Base-by-base conservation (phyloP, 2,329 filamentous ascomycete genomes). In the Diaporthe sp. region DNA sequence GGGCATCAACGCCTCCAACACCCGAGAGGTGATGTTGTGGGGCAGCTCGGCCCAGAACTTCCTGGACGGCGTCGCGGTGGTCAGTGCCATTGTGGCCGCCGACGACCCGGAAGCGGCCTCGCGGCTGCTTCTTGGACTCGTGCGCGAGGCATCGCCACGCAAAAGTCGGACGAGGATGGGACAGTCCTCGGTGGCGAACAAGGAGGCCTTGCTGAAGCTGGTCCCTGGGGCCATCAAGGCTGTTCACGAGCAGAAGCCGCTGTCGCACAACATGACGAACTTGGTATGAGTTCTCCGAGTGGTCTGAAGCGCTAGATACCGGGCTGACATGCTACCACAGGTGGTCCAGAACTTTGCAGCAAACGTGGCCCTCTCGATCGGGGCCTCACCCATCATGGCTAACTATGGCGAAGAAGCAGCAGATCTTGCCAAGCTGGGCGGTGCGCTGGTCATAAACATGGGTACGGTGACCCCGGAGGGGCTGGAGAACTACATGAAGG, bases 231-330 rank as follows among this genome's bases (percentile, higher is more conserved):
- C 94, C 25, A 86, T 97, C 56, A 86, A 85, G 74, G 86, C 87
- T 8, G 89, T 98, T 63, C 90, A 90, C 7, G 82, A 86, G 3
- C 87, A 84, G 56, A 92, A 90, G 73, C 95, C 96, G 0, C 88
- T 98, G 30, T 94, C 93, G 68, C 96, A 98, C 84, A 98, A 98
- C 84, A 98, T 98, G 94, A 98, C 97, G 70, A 98, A 98, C 82
- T 88, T 96, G 70, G 96, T 87, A 76, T 68, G 81, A 2, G 73
- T 6, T 6, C 7, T 35, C 0, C 15, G 70, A 5, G 5, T 55
- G 10, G 39, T 30, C 15, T 6, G 3, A 7, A 55, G 42, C 71
- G 2, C 37, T 22, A 13, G n/a, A 37, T 8, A 2, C 22, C 17
- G 32, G 27, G 22, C 47, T 71, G 15, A 65, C 30, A 27, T 22